Evolutionary conservation across 345 rosid genomes (phyloP).

Genomic region (Erysimum cheiranthoides): DNA sequence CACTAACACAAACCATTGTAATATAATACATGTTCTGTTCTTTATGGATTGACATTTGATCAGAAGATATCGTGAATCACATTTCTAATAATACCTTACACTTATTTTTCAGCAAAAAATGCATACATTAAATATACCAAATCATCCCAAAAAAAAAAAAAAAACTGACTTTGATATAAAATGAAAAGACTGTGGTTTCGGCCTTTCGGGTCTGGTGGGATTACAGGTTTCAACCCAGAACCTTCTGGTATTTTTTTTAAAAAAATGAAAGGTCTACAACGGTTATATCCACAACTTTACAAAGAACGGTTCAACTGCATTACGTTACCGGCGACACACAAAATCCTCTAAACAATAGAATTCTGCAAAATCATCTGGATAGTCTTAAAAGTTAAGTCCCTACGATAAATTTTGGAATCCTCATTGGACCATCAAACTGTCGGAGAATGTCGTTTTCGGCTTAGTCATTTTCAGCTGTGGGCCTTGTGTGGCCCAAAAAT

Average conservation of each 20-base stretch:
- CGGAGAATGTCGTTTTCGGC: not conserved
- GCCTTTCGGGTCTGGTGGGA: too few species aligned
- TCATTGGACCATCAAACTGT: not conserved
- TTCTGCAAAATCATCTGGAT: too few species aligned
- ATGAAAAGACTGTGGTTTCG: too few species aligned
- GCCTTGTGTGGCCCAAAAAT: constrained; percentile 21
- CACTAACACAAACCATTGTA: too few species aligned
- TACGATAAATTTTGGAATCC: not conserved
- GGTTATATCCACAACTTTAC: not conserved
- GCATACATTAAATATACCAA: not conserved
- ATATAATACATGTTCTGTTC: too few species aligned
- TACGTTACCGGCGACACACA: not conserved
- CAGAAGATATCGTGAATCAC: too few species aligned
- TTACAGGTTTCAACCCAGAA: too few species aligned
- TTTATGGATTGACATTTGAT: too few species aligned
- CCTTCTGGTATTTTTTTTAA: too few species aligned
- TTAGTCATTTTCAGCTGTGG: constrained; percentile 1
- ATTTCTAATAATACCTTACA: too few species aligned
- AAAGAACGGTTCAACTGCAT: not conserved
- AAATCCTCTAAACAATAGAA: not conserved
- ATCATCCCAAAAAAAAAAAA: not conserved
- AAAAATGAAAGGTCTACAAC: not conserved
- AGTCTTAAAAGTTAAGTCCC: too few species aligned
- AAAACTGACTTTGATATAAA: not conserved
- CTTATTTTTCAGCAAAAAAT: not conserved